These are phyloP conservation scores for Gloeostereum incarnatum DNA, from an alignment of 768 basidiomycete species.

Conservation along the genomic window DNA sequence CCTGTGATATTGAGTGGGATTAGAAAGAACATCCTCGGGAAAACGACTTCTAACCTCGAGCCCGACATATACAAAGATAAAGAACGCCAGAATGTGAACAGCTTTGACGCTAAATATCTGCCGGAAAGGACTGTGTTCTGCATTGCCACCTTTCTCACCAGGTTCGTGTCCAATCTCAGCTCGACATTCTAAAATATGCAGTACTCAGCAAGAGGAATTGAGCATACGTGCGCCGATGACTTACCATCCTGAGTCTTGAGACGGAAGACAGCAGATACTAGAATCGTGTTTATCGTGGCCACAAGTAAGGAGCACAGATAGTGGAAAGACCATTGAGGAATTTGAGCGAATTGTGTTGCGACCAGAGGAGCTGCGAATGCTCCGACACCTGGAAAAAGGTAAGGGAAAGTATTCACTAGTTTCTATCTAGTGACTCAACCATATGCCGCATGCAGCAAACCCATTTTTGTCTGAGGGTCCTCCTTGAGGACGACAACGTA, in stretches of 20 bases:
- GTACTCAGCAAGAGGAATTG: background rate
- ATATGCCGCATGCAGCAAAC: slow-evolving; percentile 57
- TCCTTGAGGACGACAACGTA: slow-evolving; percentile 52
- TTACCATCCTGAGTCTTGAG: slow-evolving; percentile 62
- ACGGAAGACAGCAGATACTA: slow-evolving; percentile 54
- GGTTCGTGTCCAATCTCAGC: slow-evolving; percentile 2
- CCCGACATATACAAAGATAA: slow-evolving; percentile 31
- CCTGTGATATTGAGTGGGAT: too few species aligned
- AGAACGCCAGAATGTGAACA: slow-evolving; percentile 27
- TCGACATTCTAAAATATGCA: slow-evolving; percentile 2
- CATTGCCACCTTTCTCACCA: slow-evolving; percentile 1
- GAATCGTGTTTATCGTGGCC: slow-evolving; percentile 43
- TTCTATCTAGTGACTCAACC: slow-evolving; percentile 21
- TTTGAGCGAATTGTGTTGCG: slow-evolving; percentile 71
- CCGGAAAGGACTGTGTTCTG: slow-evolving; percentile 10
- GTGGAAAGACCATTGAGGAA: slow-evolving; percentile 67
- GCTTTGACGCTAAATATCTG: slow-evolving; percentile 23
- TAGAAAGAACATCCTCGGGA: too few species aligned
- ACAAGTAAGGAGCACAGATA: slow-evolving; percentile 64
- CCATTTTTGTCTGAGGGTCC: slow-evolving; percentile 59
- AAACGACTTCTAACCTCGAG: slow-evolving; percentile 28
- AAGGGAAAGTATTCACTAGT: background rate
- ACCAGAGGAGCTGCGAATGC: slow-evolving; percentile 65
- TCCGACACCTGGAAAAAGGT: slow-evolving; percentile 38
- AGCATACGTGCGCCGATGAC: slow-evolving; percentile 1